phyloP scores from a whole-genome alignment of 2,329 filamentous ascomycete species.

The Alternaria gansuensis region DNA sequence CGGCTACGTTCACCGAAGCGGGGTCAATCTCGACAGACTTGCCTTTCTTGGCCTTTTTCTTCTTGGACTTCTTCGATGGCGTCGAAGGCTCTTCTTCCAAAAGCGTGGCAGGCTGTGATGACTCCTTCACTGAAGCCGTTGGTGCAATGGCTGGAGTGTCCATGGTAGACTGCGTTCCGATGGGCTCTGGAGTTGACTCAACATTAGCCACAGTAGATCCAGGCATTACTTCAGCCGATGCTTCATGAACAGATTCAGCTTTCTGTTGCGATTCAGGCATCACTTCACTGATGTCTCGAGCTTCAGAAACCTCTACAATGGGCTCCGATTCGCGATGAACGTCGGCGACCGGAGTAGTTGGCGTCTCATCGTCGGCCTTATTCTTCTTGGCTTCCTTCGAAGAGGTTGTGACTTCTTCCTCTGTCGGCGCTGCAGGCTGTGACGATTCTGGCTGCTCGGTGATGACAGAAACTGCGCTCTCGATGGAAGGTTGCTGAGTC shows the following conservation, averaged over 20 bases:
- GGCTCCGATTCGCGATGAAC: constrained; percentile 1
- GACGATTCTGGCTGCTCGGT: constrained; percentile 11
- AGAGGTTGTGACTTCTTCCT: constrained; percentile 21
- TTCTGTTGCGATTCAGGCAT: neutral
- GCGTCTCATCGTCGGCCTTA: constrained; percentile 13
- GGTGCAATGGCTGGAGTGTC: neutral
- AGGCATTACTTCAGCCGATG: neutral
- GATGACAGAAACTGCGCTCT: neutral
- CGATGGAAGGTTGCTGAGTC: neutral
- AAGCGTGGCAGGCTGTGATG: constrained; percentile 6
- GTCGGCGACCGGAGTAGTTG: constrained; percentile 4
- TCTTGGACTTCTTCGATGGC: constrained; percentile 56
- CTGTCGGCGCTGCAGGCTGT: neutral
- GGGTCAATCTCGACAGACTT: constrained; percentile 19
- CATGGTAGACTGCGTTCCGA: neutral
- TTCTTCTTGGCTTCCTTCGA: constrained; percentile 55
- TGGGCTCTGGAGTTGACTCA: neutral
- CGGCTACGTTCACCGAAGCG: neutral
- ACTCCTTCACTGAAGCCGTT: constrained; percentile 15
- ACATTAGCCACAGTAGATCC: neutral
- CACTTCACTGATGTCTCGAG: neutral
- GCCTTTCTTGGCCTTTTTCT: constrained; percentile 46
- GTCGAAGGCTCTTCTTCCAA: constrained; percentile 20
- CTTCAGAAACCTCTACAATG: neutral
- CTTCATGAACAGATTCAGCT: neutral